phyloP scores from a whole-genome alignment of 129 eudicot species.

The Tagetes erecta region DNA sequence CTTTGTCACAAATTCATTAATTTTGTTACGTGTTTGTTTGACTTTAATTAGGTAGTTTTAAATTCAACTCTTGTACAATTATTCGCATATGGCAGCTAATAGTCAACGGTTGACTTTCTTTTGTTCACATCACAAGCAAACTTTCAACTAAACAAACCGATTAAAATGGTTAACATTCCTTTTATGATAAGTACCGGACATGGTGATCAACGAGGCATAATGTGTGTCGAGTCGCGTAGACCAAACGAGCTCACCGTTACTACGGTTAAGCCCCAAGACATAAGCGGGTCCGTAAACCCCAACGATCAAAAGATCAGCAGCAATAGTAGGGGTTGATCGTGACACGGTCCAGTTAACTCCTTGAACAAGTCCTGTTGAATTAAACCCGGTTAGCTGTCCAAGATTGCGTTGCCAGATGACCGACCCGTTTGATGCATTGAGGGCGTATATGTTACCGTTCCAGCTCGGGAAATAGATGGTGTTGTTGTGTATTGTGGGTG shows the following conservation, averaged over 20 bases:
- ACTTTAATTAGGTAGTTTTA: too few species aligned
- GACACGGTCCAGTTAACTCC: conserved; percentile 39
- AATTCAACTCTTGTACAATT: too few species aligned
- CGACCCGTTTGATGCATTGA: conserved; percentile 46
- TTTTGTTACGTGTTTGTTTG: too few species aligned
- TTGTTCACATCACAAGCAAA: too few species aligned
- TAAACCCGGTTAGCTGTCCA: conserved; percentile 47
- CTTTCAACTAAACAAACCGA: neutral
- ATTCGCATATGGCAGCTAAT: too few species aligned
- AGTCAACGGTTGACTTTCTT: too few species aligned
- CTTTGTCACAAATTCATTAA: neutral
- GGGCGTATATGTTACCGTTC: conserved; percentile 67
- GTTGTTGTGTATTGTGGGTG: conserved; percentile 53
- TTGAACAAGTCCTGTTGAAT: conserved; percentile 2
- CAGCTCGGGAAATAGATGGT: conserved; percentile 58
- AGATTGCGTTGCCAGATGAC: conserved; percentile 56
- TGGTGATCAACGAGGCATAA: conserved; percentile 43
- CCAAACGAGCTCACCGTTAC: conserved; percentile 54
- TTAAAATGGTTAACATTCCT: conserved; percentile 30
- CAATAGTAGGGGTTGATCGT: conserved; percentile 53
- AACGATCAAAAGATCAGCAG: conserved; percentile 44
- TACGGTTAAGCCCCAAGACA: conserved; percentile 47
- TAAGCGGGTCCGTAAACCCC: conserved; percentile 63
- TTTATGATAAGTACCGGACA: conserved; percentile 56
- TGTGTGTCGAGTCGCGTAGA: conserved; percentile 45